Conservation (phyloP, 257 asterid genomes). For the Lantana camara region DNA sequence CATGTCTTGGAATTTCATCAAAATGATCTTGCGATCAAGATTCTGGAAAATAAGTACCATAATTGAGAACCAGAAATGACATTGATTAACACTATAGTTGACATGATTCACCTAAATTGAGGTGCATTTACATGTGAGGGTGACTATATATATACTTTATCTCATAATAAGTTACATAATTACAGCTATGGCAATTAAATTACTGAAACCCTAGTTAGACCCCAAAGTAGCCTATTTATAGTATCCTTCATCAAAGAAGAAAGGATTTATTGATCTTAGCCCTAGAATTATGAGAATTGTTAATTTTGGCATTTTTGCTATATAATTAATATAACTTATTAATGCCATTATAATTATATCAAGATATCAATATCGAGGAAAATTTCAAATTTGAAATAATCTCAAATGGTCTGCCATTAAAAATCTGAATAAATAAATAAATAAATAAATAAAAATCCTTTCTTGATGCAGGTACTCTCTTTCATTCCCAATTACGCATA, state of each 20-base stretch:
- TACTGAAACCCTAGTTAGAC: slow-evolving; percentile 18
- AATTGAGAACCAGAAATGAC: background rate
- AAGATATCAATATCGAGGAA: background rate
- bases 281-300: slow-evolving; percentile 22
- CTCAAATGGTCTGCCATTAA: background rate
- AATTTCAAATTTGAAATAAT: slow-evolving; percentile 23
- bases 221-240: background rate
- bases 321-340: background rate
- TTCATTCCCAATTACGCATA: background rate
- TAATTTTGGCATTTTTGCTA: background rate
- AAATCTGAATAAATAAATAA: no score
- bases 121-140: background rate
- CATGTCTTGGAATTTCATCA: background rate
- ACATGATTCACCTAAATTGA: background rate
- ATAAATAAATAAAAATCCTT: background rate
- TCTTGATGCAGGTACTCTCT: background rate
- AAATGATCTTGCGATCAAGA: background rate
- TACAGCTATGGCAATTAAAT: slow-evolving; percentile 10
- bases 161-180: background rate
- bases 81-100: no score
- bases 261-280: background rate
- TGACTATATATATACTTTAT: background rate
- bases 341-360: background rate
- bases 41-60: background rate
- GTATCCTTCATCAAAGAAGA: background rate